Base-by-base conservation (phyloP, 2,329 filamentous ascomycete species). In the Aureobasidium sp. region DNA sequence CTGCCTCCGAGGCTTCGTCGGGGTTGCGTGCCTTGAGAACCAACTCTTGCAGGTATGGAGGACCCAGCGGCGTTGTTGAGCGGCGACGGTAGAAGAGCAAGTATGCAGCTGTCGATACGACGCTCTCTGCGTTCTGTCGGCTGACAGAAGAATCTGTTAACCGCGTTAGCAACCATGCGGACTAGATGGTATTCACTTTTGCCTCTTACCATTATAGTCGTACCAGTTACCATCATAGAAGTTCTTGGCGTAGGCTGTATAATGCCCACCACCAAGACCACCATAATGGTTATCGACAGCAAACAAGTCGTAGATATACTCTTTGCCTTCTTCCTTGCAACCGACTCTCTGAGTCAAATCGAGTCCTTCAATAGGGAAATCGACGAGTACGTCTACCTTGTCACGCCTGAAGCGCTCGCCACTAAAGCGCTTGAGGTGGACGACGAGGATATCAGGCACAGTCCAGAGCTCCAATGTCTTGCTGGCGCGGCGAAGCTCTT, bases 391-490 rank as follows among this genome's bases (percentile, higher is more conserved):
- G 68, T 97, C 92, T 50, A 99, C 81, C 79, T 99, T 99, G 74
- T 97, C 91, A 61, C 92, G 82, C 67, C 92, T 87, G 64, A 82
- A 87, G 16, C 90, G 86, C 66, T 86, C 88, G 29, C 89, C 91
- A 71, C 91, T 96, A 73, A 99, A 99, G 7, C 94, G 86, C 79
- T 99, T 99, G 54, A 99, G 81, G 71, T 99, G 94, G 64, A 97
- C 88, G 47, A 97, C 88, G 16, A 99, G 82, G 64, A 97, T 95
- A 73, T 99, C 94, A 0, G 94, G 94, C 2, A 90, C 88, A 71
- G 93, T 97, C 94, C 94, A 99, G 21, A 99, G 83, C 71, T 97
- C 92, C 59, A 99, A 91, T 70, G 94, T 97, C 79, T 99, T 99
- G 76, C 88, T 92, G 25, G 94, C 94, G 63, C 91, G 87, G 16